Base-by-base conservation (phyloP, 1,139 yeast species). In the Magnusiomyces magnusii region DNA sequence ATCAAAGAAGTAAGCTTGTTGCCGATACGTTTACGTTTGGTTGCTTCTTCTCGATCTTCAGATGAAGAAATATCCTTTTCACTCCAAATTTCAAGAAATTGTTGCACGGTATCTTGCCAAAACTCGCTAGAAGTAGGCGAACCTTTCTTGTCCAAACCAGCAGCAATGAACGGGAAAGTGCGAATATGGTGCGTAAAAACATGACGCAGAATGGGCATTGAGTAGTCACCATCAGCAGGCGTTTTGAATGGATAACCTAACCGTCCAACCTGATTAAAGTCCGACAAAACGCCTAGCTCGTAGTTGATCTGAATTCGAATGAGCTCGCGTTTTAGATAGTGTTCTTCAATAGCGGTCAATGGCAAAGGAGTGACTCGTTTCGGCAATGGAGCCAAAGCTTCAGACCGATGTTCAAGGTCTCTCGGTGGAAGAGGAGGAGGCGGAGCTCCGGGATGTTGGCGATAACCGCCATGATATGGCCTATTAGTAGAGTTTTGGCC, bases 31-130 rank as follows among this genome's bases (percentile, higher is more conserved):
- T 80, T 80, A 55, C 97, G 78, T 68, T 90, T 90, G 1, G 96
- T 86, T 39, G 81, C 75, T 62, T 85, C 84, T 21, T 86, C 89
- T 47, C 87, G 76, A 64, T 93, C 88, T 58, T 85, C 87, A 27
- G 86, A 80, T 23, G 87, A 80, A 64, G 87, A 82, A 59, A 91
- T 81, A 49, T 83, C 82, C 69, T 87, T 83, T 34, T 78, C 73
- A 69, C 87, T 87, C 72, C 92, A 85, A 60, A 85, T 81, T 68
- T 89, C 95, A 65, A 87, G 80, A 68, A 91, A 90, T 49, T 84
- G 84, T 71, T 91, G 97, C 0, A 90, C 85, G 44, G 85, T 85
- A 53, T 77, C 78, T 61, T 82, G 82, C 97, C 97, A 92, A 68
- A 92, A 88, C 56, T 75, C 74, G 19, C 27, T 5, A n/a, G 54